These are phyloP conservation scores for Chlorella sp. DNA, from an alignment of 139 green algal genomes.

Conservation along the genomic window DNA sequence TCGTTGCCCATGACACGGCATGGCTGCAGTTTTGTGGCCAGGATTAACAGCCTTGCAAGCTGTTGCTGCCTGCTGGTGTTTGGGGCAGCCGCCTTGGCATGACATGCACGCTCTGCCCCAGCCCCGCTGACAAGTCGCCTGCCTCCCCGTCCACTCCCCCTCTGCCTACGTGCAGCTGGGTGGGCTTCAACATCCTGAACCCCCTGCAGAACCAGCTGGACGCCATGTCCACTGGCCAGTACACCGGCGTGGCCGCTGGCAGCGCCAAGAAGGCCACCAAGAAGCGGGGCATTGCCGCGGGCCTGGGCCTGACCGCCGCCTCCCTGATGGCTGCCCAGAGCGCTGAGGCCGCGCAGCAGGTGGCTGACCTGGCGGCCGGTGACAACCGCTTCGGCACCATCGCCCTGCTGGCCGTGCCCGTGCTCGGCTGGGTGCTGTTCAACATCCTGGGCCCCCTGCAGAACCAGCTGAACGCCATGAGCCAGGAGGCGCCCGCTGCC, in stretches of 20 bases:
- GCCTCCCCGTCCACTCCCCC: not conserved
- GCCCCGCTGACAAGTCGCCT: not conserved
- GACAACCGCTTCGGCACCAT: conserved; percentile 37
- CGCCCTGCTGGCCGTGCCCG: conserved; percentile 28
- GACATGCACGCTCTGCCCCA: not conserved
- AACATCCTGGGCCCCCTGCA: conserved; percentile 40
- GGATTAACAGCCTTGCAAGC: not conserved
- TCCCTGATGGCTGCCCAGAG: conserved; percentile 51
- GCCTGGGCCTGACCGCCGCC: conserved; percentile 45
- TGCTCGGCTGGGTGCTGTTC: conserved; percentile 39
- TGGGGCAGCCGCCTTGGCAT: not conserved
- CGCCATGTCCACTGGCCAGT: not conserved
- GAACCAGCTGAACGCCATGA: conserved; percentile 43
- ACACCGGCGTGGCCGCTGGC: not conserved
- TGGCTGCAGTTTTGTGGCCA: too few relatives aligned
- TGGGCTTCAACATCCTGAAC: conserved; percentile 20
- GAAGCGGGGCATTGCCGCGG: conserved; percentile 24
- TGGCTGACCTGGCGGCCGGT: conserved; percentile 68
- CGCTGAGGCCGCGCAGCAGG: conserved; percentile 76
- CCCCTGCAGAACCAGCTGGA: conserved; percentile 28
- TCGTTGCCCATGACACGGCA: too few relatives aligned
- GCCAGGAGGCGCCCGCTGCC: conserved; percentile 5
- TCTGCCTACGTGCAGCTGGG: not conserved
- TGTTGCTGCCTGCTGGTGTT: not conserved
- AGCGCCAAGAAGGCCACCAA: not conserved